These are phyloP conservation scores for Sindora glabra DNA, from an alignment of 306 rosid species.

Conservation along the genomic window DNA sequence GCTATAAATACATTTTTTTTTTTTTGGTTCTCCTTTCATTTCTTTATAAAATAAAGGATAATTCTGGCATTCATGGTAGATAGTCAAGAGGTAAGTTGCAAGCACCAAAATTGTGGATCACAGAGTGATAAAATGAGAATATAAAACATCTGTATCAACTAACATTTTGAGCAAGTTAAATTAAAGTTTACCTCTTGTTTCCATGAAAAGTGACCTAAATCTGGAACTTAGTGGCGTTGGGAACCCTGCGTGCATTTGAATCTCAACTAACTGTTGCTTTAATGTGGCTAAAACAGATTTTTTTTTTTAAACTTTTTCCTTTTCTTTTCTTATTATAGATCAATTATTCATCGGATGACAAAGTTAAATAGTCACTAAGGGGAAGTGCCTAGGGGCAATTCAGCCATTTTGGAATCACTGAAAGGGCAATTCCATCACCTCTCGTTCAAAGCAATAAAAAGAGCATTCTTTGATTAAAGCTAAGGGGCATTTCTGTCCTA, in stretches of 20 bases:
- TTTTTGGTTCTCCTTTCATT: no score
- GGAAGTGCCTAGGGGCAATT: conserved; percentile 33
- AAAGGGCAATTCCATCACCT: conserved; percentile 49
- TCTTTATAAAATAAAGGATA: no score
- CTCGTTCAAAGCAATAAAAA: conserved; percentile 66
- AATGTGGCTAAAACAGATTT: no score
- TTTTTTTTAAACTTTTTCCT: no score
- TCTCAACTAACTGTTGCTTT: conserved; percentile 3
- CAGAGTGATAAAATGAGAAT: background rate
- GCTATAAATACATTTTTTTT: no score
- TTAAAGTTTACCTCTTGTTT: no score
- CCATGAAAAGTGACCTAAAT: conserved; percentile 7
- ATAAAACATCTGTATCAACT: no score
- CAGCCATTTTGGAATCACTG: conserved; percentile 46
- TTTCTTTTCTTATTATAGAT: background rate
- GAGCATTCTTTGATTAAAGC: conserved; percentile 68
- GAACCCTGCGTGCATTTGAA: background rate
- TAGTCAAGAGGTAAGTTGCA: background rate
- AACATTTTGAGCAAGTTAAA: no score
- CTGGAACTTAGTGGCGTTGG: background rate
- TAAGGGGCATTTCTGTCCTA: conserved; percentile 74
- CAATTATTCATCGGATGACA: background rate
- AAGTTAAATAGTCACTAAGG: conserved; percentile 21
- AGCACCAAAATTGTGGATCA: background rate
- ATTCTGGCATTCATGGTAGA: no score